Evolutionary conservation across 495 filamentous ascomycete species (phyloP).

Genomic region (Talaromyces adpressus): DNA sequence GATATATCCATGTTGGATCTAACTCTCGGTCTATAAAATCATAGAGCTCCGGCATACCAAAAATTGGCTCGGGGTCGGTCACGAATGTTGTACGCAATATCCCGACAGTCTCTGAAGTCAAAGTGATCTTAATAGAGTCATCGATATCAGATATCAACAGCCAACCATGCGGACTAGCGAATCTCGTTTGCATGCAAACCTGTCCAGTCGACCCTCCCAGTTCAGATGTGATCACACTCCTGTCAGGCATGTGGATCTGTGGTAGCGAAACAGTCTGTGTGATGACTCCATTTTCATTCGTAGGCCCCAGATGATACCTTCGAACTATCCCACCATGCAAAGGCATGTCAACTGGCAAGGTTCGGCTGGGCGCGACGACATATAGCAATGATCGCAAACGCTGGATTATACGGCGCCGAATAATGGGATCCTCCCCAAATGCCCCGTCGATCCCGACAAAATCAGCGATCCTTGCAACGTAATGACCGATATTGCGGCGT

Average conservation of each 20-base stretch:
- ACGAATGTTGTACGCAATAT: slow-evolving; percentile 81
- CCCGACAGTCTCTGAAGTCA: slow-evolving; percentile 69
- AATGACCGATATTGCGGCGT: slow-evolving; percentile 54
- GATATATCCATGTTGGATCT: slow-evolving; percentile 77
- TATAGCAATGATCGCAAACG: slow-evolving; percentile 73
- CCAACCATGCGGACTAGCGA: slow-evolving; percentile 77
- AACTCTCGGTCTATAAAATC: slow-evolving; percentile 48
- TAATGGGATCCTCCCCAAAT: slow-evolving; percentile 47
- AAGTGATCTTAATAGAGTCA: slow-evolving; percentile 90
- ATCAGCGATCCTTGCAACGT: slow-evolving; percentile 65
- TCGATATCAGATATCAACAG: slow-evolving; percentile 87
- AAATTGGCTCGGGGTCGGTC: slow-evolving; percentile 59
- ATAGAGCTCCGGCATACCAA: slow-evolving; percentile 84
- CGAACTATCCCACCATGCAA: slow-evolving; percentile 29
- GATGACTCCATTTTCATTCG: slow-evolving; percentile 62
- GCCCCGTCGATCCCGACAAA: slow-evolving; percentile 59
- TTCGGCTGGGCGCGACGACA: slow-evolving; percentile 59
- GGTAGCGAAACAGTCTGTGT: slow-evolving; percentile 45
- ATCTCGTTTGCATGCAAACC: slow-evolving; percentile 57
- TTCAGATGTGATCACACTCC: slow-evolving; percentile 25
- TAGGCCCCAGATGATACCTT: slow-evolving; percentile 58
- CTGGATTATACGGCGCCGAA: slow-evolving; percentile 57
- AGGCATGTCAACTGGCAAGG: slow-evolving; percentile 51
- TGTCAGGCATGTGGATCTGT: slow-evolving; percentile 22
- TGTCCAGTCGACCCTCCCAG: slow-evolving; percentile 30